phyloP scores from a whole-genome alignment of 352 stramenopile genomes.

The Pythium inflatum region DNA sequence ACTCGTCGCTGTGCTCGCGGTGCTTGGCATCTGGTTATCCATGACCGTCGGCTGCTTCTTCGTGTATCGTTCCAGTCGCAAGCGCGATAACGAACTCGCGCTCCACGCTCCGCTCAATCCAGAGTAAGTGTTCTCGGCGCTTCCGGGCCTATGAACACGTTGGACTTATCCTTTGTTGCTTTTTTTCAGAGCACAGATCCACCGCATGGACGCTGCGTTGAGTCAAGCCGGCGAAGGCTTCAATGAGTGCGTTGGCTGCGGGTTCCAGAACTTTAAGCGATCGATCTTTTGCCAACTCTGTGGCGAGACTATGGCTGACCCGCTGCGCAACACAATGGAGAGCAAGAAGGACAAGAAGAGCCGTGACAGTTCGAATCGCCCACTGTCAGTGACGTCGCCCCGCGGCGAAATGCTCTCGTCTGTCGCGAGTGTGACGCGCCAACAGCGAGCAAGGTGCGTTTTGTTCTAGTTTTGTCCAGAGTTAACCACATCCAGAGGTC shows the following conservation, averaged over 20 bases:
- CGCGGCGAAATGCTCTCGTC: conserved; percentile 24
- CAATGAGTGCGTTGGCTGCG: conserved; percentile 40
- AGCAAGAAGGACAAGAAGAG: conserved; percentile 29
- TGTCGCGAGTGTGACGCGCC: conserved; percentile 19
- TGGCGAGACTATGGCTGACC: conserved; percentile 31
- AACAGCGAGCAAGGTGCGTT: conserved; percentile 17
- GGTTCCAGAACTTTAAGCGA: conserved; percentile 54
- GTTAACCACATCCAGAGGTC: background rate
- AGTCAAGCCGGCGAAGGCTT: conserved; percentile 47
- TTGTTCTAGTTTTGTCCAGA: background rate
- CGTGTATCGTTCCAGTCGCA: conserved; percentile 11
- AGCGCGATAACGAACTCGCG: conserved; percentile 19
- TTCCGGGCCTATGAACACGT: no score
- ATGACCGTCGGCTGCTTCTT: conserved; percentile 25
- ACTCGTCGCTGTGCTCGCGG: conserved; percentile 14
- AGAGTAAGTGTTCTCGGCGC: conserved; percentile 31
- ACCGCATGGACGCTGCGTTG: conserved; percentile 43
- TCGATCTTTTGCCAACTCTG: conserved; percentile 48
- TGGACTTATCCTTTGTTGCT: no score
- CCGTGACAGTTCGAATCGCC: conserved; percentile 4
- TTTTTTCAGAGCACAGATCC: conserved; percentile 27
- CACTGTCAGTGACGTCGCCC: conserved; percentile 11
- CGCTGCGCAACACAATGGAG: conserved; percentile 18
- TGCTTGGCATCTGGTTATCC: conserved; percentile 24
- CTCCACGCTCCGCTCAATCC: conserved; percentile 33